These are phyloP conservation scores for Papiliotrema fonsecae DNA, from an alignment of 1,284 basidiomycete species.

Conservation along the genomic window DNA sequence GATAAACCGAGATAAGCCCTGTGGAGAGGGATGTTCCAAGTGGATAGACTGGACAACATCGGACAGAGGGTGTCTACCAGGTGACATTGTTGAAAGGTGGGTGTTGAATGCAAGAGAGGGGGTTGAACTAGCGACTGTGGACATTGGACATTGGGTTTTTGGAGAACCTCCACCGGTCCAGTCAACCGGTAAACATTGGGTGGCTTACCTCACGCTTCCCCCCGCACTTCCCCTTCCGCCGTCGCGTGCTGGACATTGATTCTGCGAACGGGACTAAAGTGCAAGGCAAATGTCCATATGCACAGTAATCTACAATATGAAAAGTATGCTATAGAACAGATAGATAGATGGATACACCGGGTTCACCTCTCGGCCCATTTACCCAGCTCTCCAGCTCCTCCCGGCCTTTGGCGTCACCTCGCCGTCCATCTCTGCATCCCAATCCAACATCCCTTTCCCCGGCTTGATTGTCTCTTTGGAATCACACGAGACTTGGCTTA, in stretches of 20 bases:
- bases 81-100: neutral
- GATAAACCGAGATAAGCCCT: neutral
- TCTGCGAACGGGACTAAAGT: no score
- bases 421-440: slow-evolving; percentile 4
- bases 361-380: no score
- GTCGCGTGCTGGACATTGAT: no score
- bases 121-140: neutral
- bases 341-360: no score
- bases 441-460: neutral
- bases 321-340: no score
- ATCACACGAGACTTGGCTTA: slow-evolving; percentile 7
- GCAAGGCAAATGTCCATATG: no score
- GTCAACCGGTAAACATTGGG: slow-evolving; percentile 1
- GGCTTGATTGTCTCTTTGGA: slow-evolving; percentile 13
- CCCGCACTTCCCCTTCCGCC: no score
- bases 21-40: neutral
- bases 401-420: slow-evolving; percentile 10
- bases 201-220: no score
- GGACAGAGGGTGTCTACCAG: neutral
- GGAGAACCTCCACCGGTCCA: slow-evolving; percentile 5
- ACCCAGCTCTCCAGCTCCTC: slow-evolving; percentile 8
- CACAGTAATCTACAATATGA: no score
- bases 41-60: slow-evolving; percentile 5
- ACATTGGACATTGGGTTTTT: neutral
- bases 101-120: neutral